Conservation (phyloP, 1,284 basidiomycete genomes). For the Coriolopsis trogii region DNA sequence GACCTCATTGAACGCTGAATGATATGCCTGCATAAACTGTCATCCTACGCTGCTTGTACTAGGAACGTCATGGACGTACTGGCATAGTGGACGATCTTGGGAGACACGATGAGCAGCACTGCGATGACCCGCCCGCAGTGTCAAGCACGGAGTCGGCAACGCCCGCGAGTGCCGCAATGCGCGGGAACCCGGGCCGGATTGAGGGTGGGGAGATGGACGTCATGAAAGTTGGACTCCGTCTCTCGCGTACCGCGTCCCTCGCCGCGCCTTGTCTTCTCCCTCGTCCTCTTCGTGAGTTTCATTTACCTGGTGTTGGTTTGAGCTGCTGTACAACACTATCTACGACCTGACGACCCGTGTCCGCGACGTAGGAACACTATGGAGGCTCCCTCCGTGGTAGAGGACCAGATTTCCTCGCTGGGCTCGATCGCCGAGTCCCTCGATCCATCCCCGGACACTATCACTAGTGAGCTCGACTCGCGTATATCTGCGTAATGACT, state of each 20-base stretch:
- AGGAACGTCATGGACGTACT: conserved; percentile 42
- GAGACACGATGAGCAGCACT: not conserved
- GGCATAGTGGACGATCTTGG: conserved; percentile 51
- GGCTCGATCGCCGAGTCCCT: conserved; percentile 49
- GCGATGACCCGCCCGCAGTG: not conserved
- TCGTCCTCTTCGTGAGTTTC: too few relatives aligned
- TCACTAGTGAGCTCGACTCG: conserved; percentile 54
- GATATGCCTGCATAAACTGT: conserved; percentile 76
- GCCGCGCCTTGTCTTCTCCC: not conserved
- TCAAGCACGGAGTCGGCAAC: conserved; percentile 9
- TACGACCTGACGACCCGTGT: not conserved
- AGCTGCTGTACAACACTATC: too few relatives aligned
- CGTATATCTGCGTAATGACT: not conserved
- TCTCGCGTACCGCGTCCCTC: not conserved
- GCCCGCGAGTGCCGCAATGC: conserved; percentile 6
- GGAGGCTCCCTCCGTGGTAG: conserved; percentile 33
- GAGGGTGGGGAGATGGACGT: conserved; percentile 11
- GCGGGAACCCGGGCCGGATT: conserved; percentile 9
- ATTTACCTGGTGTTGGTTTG: too few relatives aligned
- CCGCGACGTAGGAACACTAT: too few relatives aligned
- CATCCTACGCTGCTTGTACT: not conserved
- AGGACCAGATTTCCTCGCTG: conserved; percentile 52
- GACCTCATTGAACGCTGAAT: conserved; percentile 92
- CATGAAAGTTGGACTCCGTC: conserved; percentile 1
- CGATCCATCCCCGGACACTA: conserved; percentile 66